phyloP scores from a whole-genome alignment of 805 yeast species.

The Aciculoconidium aculeatum region DNA sequence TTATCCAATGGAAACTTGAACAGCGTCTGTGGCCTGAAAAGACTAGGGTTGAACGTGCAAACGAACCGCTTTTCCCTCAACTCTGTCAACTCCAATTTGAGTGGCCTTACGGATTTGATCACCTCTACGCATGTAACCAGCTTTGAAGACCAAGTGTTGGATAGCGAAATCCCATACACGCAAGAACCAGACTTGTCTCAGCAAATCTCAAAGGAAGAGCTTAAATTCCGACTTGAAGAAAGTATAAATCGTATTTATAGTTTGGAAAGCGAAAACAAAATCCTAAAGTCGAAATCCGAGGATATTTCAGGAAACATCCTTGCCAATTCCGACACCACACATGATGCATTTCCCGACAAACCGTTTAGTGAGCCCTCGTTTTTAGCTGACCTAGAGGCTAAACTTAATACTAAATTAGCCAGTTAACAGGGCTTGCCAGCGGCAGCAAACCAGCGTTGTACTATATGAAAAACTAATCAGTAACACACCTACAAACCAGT shows the following conservation, averaged over 20 bases:
- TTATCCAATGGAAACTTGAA: slow-evolving; percentile 18
- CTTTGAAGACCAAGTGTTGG: slow-evolving; percentile 17
- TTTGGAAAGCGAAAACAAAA: slow-evolving; percentile 23
- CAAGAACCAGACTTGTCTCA: slow-evolving; percentile 2
- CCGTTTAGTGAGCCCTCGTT: slow-evolving; percentile 1
- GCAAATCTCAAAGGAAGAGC: slow-evolving; percentile 26
- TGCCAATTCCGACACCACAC: too few species aligned
- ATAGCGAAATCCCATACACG: slow-evolving; percentile 3
- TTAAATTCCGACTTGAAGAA: slow-evolving; percentile 31
- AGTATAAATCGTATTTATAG: slow-evolving; percentile 32
- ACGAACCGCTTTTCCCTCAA: slow-evolving; percentile 44
- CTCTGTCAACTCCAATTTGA: slow-evolving; percentile 43
- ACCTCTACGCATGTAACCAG: slow-evolving; percentile 42
- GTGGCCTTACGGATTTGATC: slow-evolving; percentile 42
- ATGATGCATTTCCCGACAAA: too few species aligned
- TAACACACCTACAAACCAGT: too few species aligned
- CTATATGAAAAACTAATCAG: too few species aligned
- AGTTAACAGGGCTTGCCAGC: too few species aligned
- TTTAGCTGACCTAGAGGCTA: neutral
- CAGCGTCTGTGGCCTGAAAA: slow-evolving; percentile 7
- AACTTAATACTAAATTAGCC: neutral
- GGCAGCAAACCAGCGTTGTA: too few species aligned
- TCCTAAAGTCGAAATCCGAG: slow-evolving; percentile 11
- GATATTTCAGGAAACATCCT: neutral
- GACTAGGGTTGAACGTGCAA: too few species aligned